Percentiles rank a stretch among this genome's conserved stretches.
These are phyloP conservation scores for Yarrowia deformans DNA, from an alignment of 805 yeast species.

Conservation along the genomic window DNA sequence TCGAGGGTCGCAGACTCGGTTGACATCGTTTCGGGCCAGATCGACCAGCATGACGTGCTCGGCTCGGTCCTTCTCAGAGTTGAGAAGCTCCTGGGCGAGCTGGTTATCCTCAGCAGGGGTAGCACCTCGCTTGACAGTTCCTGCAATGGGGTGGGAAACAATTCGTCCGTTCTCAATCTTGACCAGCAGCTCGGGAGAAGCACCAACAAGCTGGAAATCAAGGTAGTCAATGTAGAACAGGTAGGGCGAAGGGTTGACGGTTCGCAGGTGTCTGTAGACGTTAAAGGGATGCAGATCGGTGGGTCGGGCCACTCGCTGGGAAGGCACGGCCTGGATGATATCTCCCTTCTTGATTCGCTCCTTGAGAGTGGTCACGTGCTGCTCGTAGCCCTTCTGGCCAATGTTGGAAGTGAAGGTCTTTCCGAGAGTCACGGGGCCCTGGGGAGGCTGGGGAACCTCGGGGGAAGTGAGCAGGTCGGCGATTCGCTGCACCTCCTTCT, in stretches of 20 bases:
- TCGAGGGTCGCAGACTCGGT: constrained; percentile 88
- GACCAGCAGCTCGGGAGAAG: constrained; percentile 93
- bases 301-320: constrained; percentile 95
- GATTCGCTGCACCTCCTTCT: constrained; percentile 57
- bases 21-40: constrained; percentile 94
- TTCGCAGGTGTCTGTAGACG: constrained; percentile 89
- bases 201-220: constrained; percentile 95
- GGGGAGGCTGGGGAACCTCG: constrained; percentile 63
- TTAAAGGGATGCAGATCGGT: constrained; percentile 96
- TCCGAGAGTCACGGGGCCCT: constrained; percentile 69
- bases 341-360: constrained; percentile 89
- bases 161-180: constrained; percentile 81
- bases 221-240: constrained; percentile 90
- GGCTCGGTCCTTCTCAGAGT: constrained; percentile 89
- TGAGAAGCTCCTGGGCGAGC: constrained; percentile 74
- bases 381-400: constrained; percentile 92
- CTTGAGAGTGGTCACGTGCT: constrained; percentile 76
- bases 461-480: constrained; percentile 55
- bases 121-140: constrained; percentile 89
- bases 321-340: constrained; percentile 97
- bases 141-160: constrained; percentile 97
- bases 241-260: constrained; percentile 98
- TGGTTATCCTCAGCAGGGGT: constrained; percentile 91
- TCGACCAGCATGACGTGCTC: constrained; percentile 99
- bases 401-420: constrained; percentile 75